Base-by-base conservation (phyloP, 2,329 filamentous ascomycete species). In the Lasiodiplodia citricola region DNA sequence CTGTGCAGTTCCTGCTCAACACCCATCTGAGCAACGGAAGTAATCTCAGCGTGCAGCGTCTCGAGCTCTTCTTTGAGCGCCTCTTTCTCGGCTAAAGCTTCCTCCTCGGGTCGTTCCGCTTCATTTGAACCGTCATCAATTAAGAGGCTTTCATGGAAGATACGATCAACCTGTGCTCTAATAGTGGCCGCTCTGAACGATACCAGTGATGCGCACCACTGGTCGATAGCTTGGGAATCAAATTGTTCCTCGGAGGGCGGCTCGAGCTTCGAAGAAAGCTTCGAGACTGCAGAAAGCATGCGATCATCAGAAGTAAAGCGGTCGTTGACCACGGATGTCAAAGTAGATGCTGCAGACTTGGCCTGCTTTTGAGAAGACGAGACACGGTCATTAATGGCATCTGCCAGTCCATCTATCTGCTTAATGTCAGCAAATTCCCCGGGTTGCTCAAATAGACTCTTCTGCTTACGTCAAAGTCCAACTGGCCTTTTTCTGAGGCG, bases 1-100 rank as follows among this genome's bases (percentile, higher is more conserved):
- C 88, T 85, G 5, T 91, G 82, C 72, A 90, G 86, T 74, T 91
- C 88, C 72, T 91, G 87, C 71, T 92, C 89, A 0, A 90, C 84
- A 0, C 90, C 88, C 87, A 93, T 92, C 70, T 91, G 87, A 7
- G 90, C 87, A 2, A 93, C 88, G 0, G 90, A 87, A 0, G 90
- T 80, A 51, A 93, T 89, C 74, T 93, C 91, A 0, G 88, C 82
- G 72, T 91, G 90, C 3, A 93, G 81, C 4, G 89, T 91, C 71
- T 92, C 89, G 0, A 93, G 82, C 74, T 92, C 91, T 38, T 87
- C 85, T 73, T 90, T 86, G 2, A 91, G 75, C 1, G 84, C 84
- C 7, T 79, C 79, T 28, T 86, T 83, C 28, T 87, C 85, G 3
- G 84, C 82, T 16, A 79, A 80, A 11, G 85, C 82, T 60, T 87